phyloP scores from a whole-genome alignment of 1,284 basidiomycete genomes.

The Fomes fomentarius region DNA sequence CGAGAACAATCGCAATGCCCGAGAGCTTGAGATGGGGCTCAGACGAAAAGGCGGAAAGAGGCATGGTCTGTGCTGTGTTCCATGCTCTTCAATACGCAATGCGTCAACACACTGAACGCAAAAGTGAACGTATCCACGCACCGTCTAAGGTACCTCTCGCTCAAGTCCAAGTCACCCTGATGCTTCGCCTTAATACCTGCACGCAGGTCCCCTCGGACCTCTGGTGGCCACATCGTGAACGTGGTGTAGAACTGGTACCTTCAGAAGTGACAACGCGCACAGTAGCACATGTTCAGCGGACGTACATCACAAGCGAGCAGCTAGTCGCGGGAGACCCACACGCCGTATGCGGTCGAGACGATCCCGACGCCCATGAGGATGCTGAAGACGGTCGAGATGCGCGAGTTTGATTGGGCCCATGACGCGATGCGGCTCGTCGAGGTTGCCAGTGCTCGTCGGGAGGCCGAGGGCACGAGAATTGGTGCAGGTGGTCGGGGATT shows the following conservation, averaged over 20 bases:
- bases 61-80: slow-evolving; percentile 54
- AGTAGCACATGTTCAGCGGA: slow-evolving; percentile 9
- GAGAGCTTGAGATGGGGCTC: slow-evolving; percentile 70
- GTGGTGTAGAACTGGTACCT: slow-evolving; percentile 67
- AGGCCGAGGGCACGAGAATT: not conserved
- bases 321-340: slow-evolving; percentile 44
- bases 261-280: slow-evolving; percentile 8
- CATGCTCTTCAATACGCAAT: slow-evolving; percentile 53
- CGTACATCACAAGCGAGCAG: not conserved
- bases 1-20: slow-evolving; percentile 69
- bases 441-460: not conserved
- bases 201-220: slow-evolving; percentile 65
- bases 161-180: slow-evolving; percentile 58
- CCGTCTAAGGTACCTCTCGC: slow-evolving; percentile 58
- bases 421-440: slow-evolving; percentile 3
- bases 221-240: slow-evolving; percentile 67
- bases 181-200: slow-evolving; percentile 66
- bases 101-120: not conserved
- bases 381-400: slow-evolving; percentile 51
- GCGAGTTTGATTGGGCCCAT: slow-evolving; percentile 26
- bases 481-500: too few species aligned
- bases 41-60: slow-evolving; percentile 48
- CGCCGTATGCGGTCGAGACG: slow-evolving; percentile 53
- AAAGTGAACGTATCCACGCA: slow-evolving; percentile 34
- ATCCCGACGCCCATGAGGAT: slow-evolving; percentile 51